Conservation (phyloP, 768 basidiomycete species). For the Gautieria morchelliformis region DNA sequence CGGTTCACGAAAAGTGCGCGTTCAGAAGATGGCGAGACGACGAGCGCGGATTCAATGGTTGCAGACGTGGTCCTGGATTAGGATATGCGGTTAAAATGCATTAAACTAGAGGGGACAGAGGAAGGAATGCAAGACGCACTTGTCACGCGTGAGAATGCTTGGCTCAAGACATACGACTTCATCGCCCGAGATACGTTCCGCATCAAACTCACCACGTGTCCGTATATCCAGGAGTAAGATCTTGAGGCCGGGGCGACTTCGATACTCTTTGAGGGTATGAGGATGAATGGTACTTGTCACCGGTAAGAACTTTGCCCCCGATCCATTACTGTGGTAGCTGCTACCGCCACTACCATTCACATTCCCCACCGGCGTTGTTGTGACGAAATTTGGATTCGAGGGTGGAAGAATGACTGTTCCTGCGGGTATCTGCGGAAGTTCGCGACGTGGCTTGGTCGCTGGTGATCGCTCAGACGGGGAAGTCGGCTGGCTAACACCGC, state of each 20-base stretch:
- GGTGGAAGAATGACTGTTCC: slow-evolving; percentile 9
- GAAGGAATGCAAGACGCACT: slow-evolving; percentile 33
- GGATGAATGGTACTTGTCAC: slow-evolving; percentile 52
- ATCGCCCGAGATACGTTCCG: slow-evolving; percentile 57
- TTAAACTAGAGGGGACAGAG: neutral
- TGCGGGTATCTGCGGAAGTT: neutral
- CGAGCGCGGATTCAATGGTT: slow-evolving; percentile 65
- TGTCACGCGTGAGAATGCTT: slow-evolving; percentile 53
- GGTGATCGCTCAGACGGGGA: slow-evolving; percentile 27
- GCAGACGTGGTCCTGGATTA: slow-evolving; percentile 49
- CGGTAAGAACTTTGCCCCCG: slow-evolving; percentile 29
- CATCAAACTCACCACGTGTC: slow-evolving; percentile 66
- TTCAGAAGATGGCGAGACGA: slow-evolving; percentile 62
- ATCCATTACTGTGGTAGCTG: neutral
- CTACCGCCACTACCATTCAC: neutral
- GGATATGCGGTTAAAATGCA: neutral
- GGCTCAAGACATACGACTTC: slow-evolving; percentile 83
- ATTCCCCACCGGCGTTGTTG: slow-evolving; percentile 2
- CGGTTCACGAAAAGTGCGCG: slow-evolving; percentile 70
- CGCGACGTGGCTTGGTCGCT: neutral
- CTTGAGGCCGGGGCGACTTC: slow-evolving; percentile 37
- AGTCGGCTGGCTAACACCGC: slow-evolving; percentile 53
- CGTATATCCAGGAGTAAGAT: slow-evolving; percentile 79
- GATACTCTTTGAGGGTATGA: slow-evolving; percentile 47
- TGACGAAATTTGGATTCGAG: slow-evolving; percentile 8